Evolutionary conservation across 495 filamentous ascomycete species (phyloP), one percentile per base, ranked within the genome.

Genomic region (Sphaerosporella brunnea): DNA sequence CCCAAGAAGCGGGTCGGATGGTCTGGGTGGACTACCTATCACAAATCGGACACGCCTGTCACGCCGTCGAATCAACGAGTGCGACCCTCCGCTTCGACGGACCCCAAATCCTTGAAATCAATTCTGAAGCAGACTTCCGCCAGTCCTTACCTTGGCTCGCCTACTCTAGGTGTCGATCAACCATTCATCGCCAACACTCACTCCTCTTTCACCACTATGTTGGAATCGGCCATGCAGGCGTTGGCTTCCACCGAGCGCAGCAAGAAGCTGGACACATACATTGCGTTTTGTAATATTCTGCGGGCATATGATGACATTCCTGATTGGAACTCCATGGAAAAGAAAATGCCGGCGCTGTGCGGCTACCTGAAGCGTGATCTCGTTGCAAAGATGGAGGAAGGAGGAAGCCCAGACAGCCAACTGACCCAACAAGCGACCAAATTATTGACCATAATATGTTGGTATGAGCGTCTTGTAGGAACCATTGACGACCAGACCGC

Each of bases 291-390:
- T 16, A 73, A 73, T n/a, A 74, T 77, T 10, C 63, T 93, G 46
- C 78, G 80, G 51, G 75, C 79, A 5, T 90, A 87, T 42, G 81
- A 86, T 44, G 77, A 78, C 32, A 59, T 84, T 10, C 80, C 81
- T 1, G 74, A 84, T 28, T 66, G 73, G 20, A 72, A 78, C 32
- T 76, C 78, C 13, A 68, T 94, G 56, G 68, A 70, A 36, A 72
- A 72, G n/a, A 86, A 88, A 59, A 74, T 94, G 58, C 70, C 70
- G 11, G 62, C 80, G 10, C 69, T 96, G 21, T 73, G 74, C 44
- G 74, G 79, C 37, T 93, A 82, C 54, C 79, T 95, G 25, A 76
- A 78, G 53, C 71, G 85, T 51, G 90, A 96, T 58, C 67, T 92
- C 18, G 67, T 61, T 8, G 57, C 76, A 4, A 75, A 73, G 26